Evolutionary conservation across 2,329 filamentous ascomycete species (phyloP).

Genomic region (Clonostachys byssicola): DNA sequence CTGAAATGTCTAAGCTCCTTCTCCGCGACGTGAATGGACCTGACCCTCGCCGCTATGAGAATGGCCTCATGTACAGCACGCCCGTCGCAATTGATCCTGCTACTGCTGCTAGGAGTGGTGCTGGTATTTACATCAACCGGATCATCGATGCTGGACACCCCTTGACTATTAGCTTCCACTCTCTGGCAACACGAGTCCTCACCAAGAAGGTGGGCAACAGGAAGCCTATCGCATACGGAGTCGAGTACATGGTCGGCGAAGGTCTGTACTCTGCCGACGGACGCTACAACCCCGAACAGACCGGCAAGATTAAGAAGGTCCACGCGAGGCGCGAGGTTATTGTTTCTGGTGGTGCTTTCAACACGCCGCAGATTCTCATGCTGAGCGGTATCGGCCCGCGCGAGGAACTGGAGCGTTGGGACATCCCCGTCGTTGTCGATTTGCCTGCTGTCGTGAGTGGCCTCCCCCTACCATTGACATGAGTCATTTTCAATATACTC

Average conservation of each 20-base stretch:
- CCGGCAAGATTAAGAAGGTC: conserved; percentile 3
- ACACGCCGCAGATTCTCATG: conserved; percentile 27
- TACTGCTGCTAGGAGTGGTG: background rate
- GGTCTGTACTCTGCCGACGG: conserved; percentile 28
- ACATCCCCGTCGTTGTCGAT: conserved; percentile 44
- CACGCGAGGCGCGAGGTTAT: conserved; percentile 23
- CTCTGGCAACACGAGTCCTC: conserved; percentile 24
- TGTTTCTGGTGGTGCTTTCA: conserved; percentile 24
- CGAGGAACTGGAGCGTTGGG: conserved; percentile 19
- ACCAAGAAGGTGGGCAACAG: conserved; percentile 10
- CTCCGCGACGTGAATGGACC: conserved; percentile 20
- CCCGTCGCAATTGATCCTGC: background rate
- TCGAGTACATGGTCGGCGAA: conserved; percentile 30
- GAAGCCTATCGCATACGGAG: conserved; percentile 9
- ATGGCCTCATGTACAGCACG: conserved; percentile 2
- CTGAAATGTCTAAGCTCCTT: conserved; percentile 11
- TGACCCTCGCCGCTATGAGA: conserved; percentile 14
- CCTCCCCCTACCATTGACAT: too few relatives aligned
- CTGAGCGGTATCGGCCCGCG: conserved; percentile 26
- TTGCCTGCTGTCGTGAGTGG: conserved; percentile 41
- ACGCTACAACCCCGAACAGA: conserved; percentile 5
- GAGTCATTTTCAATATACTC: too few relatives aligned
- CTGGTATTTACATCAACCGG: background rate
- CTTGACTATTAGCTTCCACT: conserved; percentile 10
- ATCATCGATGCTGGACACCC: conserved; percentile 1